phyloP scores from a whole-genome alignment of 306 rosid species.

The Canavalia gladiata region DNA sequence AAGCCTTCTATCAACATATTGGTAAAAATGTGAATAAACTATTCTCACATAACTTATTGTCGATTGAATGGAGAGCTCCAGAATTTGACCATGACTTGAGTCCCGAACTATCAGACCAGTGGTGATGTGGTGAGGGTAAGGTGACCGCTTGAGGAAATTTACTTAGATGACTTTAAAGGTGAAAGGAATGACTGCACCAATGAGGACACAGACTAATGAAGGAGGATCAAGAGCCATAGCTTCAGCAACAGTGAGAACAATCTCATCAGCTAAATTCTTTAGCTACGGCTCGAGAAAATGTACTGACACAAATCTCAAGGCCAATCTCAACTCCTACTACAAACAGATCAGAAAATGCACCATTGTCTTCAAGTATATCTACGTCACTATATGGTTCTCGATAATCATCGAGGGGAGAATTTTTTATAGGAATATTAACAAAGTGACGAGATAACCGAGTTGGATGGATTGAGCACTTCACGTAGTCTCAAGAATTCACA shows the following conservation, averaged over 20 bases:
- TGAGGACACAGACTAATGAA: conserved; percentile 86
- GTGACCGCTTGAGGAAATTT: conserved; percentile 83
- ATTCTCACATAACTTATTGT: conserved; percentile 91
- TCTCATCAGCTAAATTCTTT: conserved; percentile 73
- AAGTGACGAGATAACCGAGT: conserved; percentile 65
- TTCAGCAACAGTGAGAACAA: conserved; percentile 93
- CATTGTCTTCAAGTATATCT: conserved; percentile 88
- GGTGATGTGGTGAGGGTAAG: conserved; percentile 91
- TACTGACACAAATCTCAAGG: conserved; percentile 81
- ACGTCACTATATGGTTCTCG: conserved; percentile 92
- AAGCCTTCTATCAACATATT: conserved; percentile 86
- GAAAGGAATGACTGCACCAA: conserved; percentile 79
- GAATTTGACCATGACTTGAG: conserved; percentile 62
- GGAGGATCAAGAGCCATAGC: conserved; percentile 94
- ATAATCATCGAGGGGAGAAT: conserved; percentile 92
- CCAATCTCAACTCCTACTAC: conserved; percentile 93
- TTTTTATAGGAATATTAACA: conserved; percentile 86
- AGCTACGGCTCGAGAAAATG: conserved; percentile 78
- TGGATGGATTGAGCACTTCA: too few relatives aligned
- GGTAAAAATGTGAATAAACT: conserved; percentile 96
- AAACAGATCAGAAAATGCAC: conserved; percentile 88
- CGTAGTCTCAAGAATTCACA: too few relatives aligned
- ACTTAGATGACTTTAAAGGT: conserved; percentile 80
- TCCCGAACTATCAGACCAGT: conserved; percentile 60
- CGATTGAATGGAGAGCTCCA: conserved; percentile 91